Percentiles rank a stretch among this genome's conserved stretches.
Conservation (phyloP, 345 rosid genomes). For the Lagerstroemia speciosa region DNA sequence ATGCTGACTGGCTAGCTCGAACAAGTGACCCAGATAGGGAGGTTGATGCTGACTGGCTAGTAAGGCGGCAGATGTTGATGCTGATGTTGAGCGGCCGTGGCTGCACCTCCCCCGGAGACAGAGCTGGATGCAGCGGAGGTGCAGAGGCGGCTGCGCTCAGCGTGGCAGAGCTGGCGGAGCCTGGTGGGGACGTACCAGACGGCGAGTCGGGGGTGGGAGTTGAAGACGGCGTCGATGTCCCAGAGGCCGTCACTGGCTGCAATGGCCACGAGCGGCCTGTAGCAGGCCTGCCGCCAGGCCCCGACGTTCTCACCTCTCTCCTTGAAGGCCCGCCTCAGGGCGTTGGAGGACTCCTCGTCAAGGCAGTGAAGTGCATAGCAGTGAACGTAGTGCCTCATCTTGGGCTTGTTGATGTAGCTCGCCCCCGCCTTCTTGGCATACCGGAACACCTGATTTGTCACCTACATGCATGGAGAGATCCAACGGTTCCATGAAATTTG, state of each 20-base stretch:
- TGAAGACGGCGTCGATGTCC: constrained; percentile 92
- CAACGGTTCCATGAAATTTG: no score
- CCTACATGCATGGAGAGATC: no score
- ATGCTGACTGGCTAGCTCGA: no score
- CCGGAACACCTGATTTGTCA: constrained; percentile 94
- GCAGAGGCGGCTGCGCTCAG: constrained; percentile 44
- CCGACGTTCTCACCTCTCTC: constrained; percentile 96
- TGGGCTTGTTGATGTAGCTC: constrained; percentile 95
- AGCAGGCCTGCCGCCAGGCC: constrained; percentile 96
- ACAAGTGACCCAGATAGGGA: no score
- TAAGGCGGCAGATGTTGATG: not conserved
- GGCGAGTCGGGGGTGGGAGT: constrained; percentile 79
- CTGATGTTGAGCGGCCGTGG: not conserved
- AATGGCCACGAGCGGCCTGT: constrained; percentile 76
- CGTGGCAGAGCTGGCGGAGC: constrained; percentile 92
- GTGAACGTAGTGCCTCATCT: constrained; percentile 96
- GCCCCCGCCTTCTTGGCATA: constrained; percentile 92
- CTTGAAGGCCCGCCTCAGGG: constrained; percentile 65
- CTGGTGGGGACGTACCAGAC: constrained; percentile 96
- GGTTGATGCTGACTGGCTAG: not conserved
- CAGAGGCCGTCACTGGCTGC: constrained; percentile 73
- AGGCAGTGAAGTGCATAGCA: constrained; percentile 94
- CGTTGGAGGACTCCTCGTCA: constrained; percentile 78
- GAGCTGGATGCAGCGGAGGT: constrained; percentile 32
- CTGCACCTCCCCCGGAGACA: not conserved